A percentile compares a stretch with the other conserved stretches of the same genome.
phyloP scores from a whole-genome alignment of 768 basidiomycete genomes.

The Chalciporus pseudorubinellus region DNA sequence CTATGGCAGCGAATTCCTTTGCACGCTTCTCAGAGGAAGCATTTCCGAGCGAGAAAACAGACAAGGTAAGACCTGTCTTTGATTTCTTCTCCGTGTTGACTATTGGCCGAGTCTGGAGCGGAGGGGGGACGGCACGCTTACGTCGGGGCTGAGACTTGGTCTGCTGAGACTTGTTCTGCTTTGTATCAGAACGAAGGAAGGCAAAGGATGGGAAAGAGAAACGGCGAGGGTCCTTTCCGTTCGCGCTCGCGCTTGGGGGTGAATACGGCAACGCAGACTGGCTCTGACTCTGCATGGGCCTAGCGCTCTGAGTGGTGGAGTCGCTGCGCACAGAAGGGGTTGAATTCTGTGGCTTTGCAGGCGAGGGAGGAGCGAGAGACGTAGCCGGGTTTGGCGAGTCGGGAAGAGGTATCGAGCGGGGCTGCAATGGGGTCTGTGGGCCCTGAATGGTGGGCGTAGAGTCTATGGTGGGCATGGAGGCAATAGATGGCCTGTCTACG shows the following conservation, averaged over 20 bases:
- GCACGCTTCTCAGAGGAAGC: slow-evolving; percentile 56
- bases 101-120: slow-evolving; percentile 23
- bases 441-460: slow-evolving; percentile 27
- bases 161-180: slow-evolving; percentile 29
- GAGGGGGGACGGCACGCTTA: slow-evolving; percentile 21
- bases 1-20: slow-evolving; percentile 56
- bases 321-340: slow-evolving; percentile 11
- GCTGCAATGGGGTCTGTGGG: slow-evolving; percentile 3
- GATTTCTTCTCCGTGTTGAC: slow-evolving; percentile 40
- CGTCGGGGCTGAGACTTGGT: slow-evolving; percentile 29
- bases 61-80: slow-evolving; percentile 35
- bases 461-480: slow-evolving; percentile 22
- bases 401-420: slow-evolving; percentile 9
- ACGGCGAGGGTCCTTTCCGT: slow-evolving; percentile 35
- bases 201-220: slow-evolving; percentile 49
- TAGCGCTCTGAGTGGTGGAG: slow-evolving; percentile 16
- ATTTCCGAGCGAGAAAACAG: slow-evolving; percentile 30
- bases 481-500: slow-evolving; percentile 14
- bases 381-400: slow-evolving; percentile 17
- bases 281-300: slow-evolving; percentile 24
- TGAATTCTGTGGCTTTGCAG: slow-evolving; percentile 1
- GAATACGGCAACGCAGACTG: slow-evolving; percentile 30
- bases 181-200: slow-evolving; percentile 38
- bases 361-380: slow-evolving; percentile 21
- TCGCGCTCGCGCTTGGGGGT: not conserved